A percentile compares a stretch with the other conserved stretches of the same genome.
Conservation (phyloP, 257 asterid genomes). For the Rauvolfia tetraphylla region DNA sequence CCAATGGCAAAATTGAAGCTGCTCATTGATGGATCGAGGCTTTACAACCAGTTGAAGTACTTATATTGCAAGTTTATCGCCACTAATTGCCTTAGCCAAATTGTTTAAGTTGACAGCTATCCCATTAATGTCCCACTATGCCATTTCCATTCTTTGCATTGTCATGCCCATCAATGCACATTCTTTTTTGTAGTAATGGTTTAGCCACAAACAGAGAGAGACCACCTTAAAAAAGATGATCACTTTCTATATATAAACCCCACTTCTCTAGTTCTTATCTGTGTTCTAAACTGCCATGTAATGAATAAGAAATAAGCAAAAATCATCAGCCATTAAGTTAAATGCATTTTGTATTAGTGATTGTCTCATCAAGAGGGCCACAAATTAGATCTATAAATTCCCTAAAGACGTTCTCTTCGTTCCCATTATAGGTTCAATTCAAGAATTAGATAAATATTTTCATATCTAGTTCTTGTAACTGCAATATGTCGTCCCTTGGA, state of each 20-base stretch:
- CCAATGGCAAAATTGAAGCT: background rate
- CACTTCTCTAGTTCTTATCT: background rate
- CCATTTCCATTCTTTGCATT: constrained; percentile 7
- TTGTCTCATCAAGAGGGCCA: background rate
- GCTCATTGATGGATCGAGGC: background rate
- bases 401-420: background rate
- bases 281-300: constrained; percentile 1
- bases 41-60: background rate
- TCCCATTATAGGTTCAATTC: background rate
- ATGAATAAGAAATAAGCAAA: background rate
- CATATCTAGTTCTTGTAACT: background rate
- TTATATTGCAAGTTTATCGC: background rate
- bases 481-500: constrained; percentile 16
- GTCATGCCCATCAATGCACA: background rate
- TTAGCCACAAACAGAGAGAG: background rate
- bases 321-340: constrained; percentile 6
- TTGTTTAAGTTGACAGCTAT: constrained; percentile 7
- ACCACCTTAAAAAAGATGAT: background rate
- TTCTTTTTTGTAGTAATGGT: constrained; percentile 3
- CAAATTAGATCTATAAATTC: constrained; percentile 5
- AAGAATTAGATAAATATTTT: background rate
- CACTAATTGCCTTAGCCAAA: background rate
- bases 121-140: constrained; percentile 6
- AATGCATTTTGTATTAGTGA: background rate
- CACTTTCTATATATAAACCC: background rate